Percentiles rank a stretch among this genome's conserved stretches.
phyloP scores from a whole-genome alignment of 2,329 filamentous ascomycete species.

The Arachnomyces sp. region DNA sequence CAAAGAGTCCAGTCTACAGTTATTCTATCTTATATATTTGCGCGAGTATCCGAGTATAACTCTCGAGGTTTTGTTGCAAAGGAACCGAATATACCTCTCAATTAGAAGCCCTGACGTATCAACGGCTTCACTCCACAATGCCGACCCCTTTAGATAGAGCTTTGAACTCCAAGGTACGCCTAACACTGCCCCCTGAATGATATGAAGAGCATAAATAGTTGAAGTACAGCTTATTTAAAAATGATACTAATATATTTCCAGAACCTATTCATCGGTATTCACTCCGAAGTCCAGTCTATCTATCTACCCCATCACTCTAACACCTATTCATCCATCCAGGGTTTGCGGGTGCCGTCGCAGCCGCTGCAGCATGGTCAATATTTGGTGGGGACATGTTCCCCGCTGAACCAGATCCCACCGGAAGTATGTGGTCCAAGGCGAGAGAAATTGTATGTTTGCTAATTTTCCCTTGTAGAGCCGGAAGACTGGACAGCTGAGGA shows the following conservation, averaged over 20 bases:
- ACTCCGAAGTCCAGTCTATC: conserved; percentile 2
- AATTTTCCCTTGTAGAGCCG: conserved; percentile 42
- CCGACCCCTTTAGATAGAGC: conserved; percentile 61
- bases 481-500: conserved; percentile 71
- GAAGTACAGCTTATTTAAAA: not conserved
- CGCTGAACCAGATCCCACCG: conserved; percentile 62
- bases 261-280: conserved; percentile 61
- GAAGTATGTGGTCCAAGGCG: conserved; percentile 46
- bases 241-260: conserved; percentile 27
- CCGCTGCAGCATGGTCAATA: conserved; percentile 73
- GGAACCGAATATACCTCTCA: too few species aligned
- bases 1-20: too few species aligned
- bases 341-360: conserved; percentile 74
- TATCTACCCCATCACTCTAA: not conserved
- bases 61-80: too few species aligned
- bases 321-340: conserved; percentile 38
- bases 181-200: not conserved
- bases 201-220: not conserved
- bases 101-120: too few species aligned
- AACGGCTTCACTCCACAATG: conserved; percentile 46
- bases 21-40: too few species aligned
- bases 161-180: conserved; percentile 58
- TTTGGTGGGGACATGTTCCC: conserved; percentile 84
- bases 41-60: too few species aligned
- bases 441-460: not conserved